Evolutionary conservation across 2,329 filamentous ascomycete genomes (phyloP).

Genomic region (Fusarium sp.): DNA sequence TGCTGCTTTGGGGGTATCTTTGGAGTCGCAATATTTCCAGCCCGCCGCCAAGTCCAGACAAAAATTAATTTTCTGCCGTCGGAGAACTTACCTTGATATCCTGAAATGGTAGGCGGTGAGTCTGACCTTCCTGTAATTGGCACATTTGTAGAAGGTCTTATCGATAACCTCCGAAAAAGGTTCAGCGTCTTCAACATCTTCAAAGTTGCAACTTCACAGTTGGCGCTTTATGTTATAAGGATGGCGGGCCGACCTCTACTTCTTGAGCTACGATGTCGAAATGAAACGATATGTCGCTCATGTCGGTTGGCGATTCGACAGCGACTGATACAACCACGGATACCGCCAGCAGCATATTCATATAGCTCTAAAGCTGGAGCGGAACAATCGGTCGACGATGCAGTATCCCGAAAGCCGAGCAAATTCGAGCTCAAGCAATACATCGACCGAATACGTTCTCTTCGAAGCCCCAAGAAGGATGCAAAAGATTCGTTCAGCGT

Average conservation of each 20-base stretch:
- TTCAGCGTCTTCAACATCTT: slow-evolving; percentile 33
- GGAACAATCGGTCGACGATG: slow-evolving; percentile 31
- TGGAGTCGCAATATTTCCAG: slow-evolving; percentile 42
- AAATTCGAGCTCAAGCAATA: slow-evolving; percentile 50
- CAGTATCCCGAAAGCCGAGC: slow-evolving; percentile 47
- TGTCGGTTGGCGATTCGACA: slow-evolving; percentile 55
- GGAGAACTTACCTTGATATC: slow-evolving; percentile 30
- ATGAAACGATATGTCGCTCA: slow-evolving; percentile 57
- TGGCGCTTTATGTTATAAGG: slow-evolving; percentile 33
- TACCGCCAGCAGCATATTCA: slow-evolving; percentile 44
- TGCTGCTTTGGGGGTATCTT: slow-evolving; percentile 44
- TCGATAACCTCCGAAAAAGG: slow-evolving; percentile 54
- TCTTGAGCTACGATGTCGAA: slow-evolving; percentile 55
- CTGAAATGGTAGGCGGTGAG: slow-evolving; percentile 53
- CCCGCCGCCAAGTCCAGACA: slow-evolving; percentile 32
- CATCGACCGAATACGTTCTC: slow-evolving; percentile 48
- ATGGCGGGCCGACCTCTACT: slow-evolving; percentile 58
- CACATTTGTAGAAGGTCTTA: slow-evolving; percentile 46
- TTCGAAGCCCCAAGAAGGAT: slow-evolving; percentile 42
- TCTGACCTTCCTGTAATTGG: slow-evolving; percentile 1
- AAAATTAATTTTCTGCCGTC: slow-evolving; percentile 59
- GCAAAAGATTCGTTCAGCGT: slow-evolving; percentile 53
- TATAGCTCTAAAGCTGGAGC: slow-evolving; percentile 52
- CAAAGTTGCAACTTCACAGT: slow-evolving; percentile 17
- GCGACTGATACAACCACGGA: slow-evolving; percentile 47